Conservation (phyloP, 179 eudicot species). For the Sideroxylon spinosum region DNA sequence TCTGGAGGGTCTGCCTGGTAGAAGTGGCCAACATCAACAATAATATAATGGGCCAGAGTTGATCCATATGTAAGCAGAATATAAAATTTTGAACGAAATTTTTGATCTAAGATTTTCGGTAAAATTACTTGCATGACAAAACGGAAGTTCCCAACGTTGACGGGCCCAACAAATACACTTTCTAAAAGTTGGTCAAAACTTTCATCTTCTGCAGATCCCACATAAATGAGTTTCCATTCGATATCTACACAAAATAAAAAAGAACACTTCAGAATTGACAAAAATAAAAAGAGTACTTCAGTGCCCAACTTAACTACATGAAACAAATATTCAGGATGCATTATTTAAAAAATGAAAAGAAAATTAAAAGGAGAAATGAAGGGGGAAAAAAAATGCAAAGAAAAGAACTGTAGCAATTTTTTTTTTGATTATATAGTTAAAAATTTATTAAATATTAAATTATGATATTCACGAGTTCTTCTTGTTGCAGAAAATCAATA, state of each 20-base stretch:
- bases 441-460: too few species aligned
- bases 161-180: slow-evolving; percentile 88
- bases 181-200: slow-evolving; percentile 78
- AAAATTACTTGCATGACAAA: slow-evolving; percentile 70
- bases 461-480: background rate
- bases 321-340: too few species aligned
- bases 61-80: background rate
- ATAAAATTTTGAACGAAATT: background rate
- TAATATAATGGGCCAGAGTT: background rate
- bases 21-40: background rate
- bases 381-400: background rate
- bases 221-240: slow-evolving; percentile 88
- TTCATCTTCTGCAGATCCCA: slow-evolving; percentile 93
- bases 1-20: slow-evolving; percentile 90
- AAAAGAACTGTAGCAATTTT: too few species aligned
- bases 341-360: too few species aligned
- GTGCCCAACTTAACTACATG: background rate
- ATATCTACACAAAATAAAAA: slow-evolving; percentile 39
- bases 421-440: too few species aligned
- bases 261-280: background rate
- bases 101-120: background rate
- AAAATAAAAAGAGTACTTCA: too few species aligned
- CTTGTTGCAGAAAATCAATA: background rate
- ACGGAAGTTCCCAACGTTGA: slow-evolving; percentile 79
- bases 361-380: background rate